Evolutionary conservation across 1,284 basidiomycete species (phyloP).

Genomic region (Kwoniella shivajii): DNA sequence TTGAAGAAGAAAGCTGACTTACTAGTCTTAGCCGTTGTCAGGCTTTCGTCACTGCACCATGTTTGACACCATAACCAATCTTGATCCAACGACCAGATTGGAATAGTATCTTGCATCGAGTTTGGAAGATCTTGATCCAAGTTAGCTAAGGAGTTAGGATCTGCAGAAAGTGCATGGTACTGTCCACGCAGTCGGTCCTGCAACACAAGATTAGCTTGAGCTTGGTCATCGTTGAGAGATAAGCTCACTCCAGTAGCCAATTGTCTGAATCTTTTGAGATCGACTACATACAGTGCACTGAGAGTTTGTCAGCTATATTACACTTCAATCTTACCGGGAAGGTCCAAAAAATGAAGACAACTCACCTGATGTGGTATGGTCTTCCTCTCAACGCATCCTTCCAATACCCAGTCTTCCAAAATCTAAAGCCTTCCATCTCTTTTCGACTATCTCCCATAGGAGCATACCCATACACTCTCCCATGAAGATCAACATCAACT

Average conservation of each 20-base stretch:
- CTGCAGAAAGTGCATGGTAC: conserved; percentile 90
- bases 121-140: conserved; percentile 97
- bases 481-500: conserved; percentile 84
- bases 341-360: too few species aligned
- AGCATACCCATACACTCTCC: conserved; percentile 90
- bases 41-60: conserved; percentile 57
- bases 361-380: conserved; percentile 89
- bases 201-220: not conserved
- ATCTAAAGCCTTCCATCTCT: conserved; percentile 96
- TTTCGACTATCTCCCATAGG: conserved; percentile 95
- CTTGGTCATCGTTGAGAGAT: too few species aligned
- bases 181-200: conserved; percentile 82
- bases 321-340: too few species aligned
- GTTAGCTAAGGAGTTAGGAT: conserved; percentile 90
- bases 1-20: too few species aligned
- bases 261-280: conserved; percentile 91
- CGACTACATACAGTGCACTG: conserved; percentile 93
- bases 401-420: conserved; percentile 98
- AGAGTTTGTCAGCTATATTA: not conserved
- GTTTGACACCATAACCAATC: conserved; percentile 85
- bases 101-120: conserved; percentile 81
- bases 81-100: conserved; percentile 82
- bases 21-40: conserved; percentile 59
- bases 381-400: conserved; percentile 75
- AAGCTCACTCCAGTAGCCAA: conserved; percentile 76